Evolutionary conservation across 441 rosid species (phyloP).

Genomic region (Pelargonium cotyledonis): DNA sequence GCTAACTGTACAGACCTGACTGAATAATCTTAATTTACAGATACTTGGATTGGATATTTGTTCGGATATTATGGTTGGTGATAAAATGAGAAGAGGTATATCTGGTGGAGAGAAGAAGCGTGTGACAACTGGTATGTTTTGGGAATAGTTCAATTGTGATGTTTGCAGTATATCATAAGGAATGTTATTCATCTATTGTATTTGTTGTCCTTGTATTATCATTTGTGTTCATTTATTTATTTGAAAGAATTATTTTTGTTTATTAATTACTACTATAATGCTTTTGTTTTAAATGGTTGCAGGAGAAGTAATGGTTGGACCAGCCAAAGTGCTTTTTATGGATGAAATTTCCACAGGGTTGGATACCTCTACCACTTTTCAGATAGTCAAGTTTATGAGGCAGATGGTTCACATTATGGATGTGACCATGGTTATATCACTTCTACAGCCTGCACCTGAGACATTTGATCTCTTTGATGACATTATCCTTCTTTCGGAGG

Average conservation of each 20-base stretch:
- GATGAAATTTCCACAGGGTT: conserved; percentile 95
- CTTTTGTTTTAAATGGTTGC: neutral
- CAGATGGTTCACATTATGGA: conserved; percentile 77
- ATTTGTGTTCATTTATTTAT: too few relatives aligned
- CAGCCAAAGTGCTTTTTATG: conserved; percentile 81
- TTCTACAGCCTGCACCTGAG: conserved; percentile 92
- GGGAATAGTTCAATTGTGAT: neutral
- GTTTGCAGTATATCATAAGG: too few relatives aligned
- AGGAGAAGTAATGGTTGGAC: conserved; percentile 98
- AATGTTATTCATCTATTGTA: too few relatives aligned
- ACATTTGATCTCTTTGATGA: conserved; percentile 85
- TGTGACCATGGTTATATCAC: conserved; percentile 69
- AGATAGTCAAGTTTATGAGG: conserved; percentile 81
- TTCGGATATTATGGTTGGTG: conserved; percentile 83
- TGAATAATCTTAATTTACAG: conserved; percentile 27
- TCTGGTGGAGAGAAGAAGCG: conserved; percentile 92
- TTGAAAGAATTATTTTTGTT: neutral
- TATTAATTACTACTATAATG: neutral
- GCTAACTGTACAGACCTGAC: neutral
- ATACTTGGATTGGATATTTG: conserved; percentile 84
- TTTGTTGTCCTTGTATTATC: neutral
- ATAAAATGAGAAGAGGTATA: conserved; percentile 70
- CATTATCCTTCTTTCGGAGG: conserved; percentile 64
- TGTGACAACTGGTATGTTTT: conserved; percentile 64
- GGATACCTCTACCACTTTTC: conserved; percentile 88